phyloP scores from a whole-genome alignment of 768 basidiomycete species.

The Boletus huronensis region DNA sequence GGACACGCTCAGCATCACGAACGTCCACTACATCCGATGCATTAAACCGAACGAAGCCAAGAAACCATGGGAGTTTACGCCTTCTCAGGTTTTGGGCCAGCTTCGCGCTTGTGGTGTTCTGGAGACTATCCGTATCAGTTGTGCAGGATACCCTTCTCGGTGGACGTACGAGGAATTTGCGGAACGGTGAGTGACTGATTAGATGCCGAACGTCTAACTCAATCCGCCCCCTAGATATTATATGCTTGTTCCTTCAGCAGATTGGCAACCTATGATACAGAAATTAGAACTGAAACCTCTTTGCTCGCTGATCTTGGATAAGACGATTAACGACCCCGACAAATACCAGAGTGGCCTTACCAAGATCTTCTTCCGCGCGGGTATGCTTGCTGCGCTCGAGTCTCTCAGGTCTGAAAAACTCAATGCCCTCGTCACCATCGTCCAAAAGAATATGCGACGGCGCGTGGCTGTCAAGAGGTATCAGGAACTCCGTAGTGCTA shows the following conservation, averaged over 20 bases:
- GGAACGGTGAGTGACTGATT: slow-evolving; percentile 64
- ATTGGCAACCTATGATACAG: slow-evolving; percentile 86
- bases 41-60: slow-evolving; percentile 99
- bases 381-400: slow-evolving; percentile 96
- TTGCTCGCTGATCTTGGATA: slow-evolving; percentile 79
- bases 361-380: slow-evolving; percentile 99
- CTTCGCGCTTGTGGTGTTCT: slow-evolving; percentile 97
- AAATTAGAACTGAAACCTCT: slow-evolving; percentile 74
- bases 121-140: slow-evolving; percentile 97
- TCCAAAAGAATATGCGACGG: slow-evolving; percentile 96
- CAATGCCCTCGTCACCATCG: slow-evolving; percentile 87
- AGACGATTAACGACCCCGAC: slow-evolving; percentile 88
- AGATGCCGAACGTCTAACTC: slow-evolving; percentile 14
- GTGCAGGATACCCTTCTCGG: slow-evolving; percentile 96
- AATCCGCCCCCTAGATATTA: slow-evolving; percentile 67
- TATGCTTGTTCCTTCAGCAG: slow-evolving; percentile 85
- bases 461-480: slow-evolving; percentile 82
- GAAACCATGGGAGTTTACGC: slow-evolving; percentile 93
- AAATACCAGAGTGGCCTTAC: slow-evolving; percentile 97
- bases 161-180: slow-evolving; percentile 99
- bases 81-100: slow-evolving; percentile 93
- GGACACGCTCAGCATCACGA: slow-evolving; percentile 96
- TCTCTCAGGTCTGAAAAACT: slow-evolving; percentile 83
- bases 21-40: slow-evolving; percentile 98
- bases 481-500: slow-evolving; percentile 59